These are phyloP conservation scores for Ilyonectria mors-panacis DNA, from an alignment of 2,329 filamentous ascomycete genomes.

Conservation along the genomic window DNA sequence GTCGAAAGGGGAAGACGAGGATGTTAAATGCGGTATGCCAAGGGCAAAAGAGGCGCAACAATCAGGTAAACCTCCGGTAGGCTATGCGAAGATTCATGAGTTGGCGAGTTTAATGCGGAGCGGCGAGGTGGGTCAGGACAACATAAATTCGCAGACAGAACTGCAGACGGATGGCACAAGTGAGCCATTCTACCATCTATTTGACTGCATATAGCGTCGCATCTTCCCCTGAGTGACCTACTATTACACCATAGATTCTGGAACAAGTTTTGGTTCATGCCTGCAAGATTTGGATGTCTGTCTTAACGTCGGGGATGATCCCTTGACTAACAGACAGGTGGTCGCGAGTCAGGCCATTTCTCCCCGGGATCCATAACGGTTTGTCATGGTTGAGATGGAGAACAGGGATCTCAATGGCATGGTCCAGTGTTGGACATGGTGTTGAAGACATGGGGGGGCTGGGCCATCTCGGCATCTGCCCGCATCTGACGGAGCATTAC, in stretches of 20 bases:
- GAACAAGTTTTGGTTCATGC: constrained; percentile 25
- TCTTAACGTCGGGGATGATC: constrained; percentile 14
- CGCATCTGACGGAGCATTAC: background rate
- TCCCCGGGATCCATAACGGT: constrained; percentile 15
- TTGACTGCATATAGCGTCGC: constrained; percentile 22
- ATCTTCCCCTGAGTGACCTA: constrained; percentile 27
- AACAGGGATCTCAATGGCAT: constrained; percentile 6
- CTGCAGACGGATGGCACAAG: constrained; percentile 4
- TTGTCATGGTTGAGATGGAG: background rate
- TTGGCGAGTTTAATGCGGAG: constrained; percentile 16
- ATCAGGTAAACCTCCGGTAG: constrained; percentile 23
- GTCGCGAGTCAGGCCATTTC: constrained; percentile 19
- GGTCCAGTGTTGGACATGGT: background rate
- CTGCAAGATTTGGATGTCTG: constrained; percentile 4
- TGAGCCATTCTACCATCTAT: constrained; percentile 11
- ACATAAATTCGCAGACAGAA: constrained; percentile 6
- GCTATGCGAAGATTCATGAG: constrained; percentile 25
- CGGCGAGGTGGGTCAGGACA: constrained; percentile 18
- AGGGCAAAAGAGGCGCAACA: constrained; percentile 7
- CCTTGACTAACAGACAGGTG: constrained; percentile 10
- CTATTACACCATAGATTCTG: background rate
- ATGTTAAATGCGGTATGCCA: constrained; percentile 11
- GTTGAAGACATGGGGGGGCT: background rate
- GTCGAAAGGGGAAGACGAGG: constrained; percentile 8
- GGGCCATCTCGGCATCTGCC: constrained; percentile 24